These are phyloP conservation scores for Ramichloridium luteum DNA, from an alignment of 2,329 filamentous ascomycete genomes.

Conservation along the genomic window DNA sequence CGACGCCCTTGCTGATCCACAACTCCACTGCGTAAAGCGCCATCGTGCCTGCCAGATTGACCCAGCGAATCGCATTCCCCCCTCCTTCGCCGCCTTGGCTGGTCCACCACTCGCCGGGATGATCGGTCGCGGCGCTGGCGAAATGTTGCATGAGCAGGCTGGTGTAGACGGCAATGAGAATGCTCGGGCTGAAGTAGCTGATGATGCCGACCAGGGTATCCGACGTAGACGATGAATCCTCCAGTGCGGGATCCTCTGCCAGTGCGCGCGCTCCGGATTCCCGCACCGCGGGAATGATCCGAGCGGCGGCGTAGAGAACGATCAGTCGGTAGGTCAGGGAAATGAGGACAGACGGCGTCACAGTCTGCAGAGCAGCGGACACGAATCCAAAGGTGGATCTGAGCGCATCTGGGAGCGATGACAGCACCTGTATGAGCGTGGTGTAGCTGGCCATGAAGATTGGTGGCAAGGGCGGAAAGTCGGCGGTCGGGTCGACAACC, in stretches of 20 bases:
- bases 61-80: constrained; percentile 84
- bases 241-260: constrained; percentile 71
- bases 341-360: constrained; percentile 91
- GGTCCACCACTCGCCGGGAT: constrained; percentile 62
- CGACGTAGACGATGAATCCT: constrained; percentile 53
- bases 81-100: constrained; percentile 70
- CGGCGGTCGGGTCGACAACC: constrained; percentile 47
- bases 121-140: constrained; percentile 52
- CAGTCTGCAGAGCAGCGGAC: constrained; percentile 83
- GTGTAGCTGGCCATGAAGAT: constrained; percentile 98
- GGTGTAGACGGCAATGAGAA: constrained; percentile 91
- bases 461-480: constrained; percentile 89
- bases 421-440: constrained; percentile 72
- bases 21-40: constrained; percentile 80
- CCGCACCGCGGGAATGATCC: constrained; percentile 87
- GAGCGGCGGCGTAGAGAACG: constrained; percentile 87
- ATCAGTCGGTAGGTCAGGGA: constrained; percentile 87
- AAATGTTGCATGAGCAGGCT: constrained; percentile 94
- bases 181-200: constrained; percentile 88
- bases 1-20: constrained; percentile 71
- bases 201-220: constrained; percentile 70
- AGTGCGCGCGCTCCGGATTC: constrained; percentile 74
- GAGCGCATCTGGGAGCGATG: constrained; percentile 69
- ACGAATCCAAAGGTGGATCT: constrained; percentile 77
- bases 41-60: constrained; percentile 85